Conservation (phyloP, 345 rosid genomes). For the Eutrema japonicum region DNA sequence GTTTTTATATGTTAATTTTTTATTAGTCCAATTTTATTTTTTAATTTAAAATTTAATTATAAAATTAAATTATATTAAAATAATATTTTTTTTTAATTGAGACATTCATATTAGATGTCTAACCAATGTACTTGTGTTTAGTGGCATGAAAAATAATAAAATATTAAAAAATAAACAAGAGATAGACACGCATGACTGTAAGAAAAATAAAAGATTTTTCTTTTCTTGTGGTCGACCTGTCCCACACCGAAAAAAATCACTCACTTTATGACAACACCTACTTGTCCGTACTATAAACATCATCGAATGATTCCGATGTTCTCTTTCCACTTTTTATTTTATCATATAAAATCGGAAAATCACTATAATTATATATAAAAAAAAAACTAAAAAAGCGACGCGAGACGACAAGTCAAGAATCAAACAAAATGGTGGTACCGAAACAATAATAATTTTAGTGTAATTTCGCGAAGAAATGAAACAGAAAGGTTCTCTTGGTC, state of each 20-base stretch:
- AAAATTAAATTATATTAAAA: too few relatives aligned
- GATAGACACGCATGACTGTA: constrained; percentile 25
- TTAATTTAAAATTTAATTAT: too few relatives aligned
- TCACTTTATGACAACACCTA: constrained; percentile 45
- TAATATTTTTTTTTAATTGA: too few relatives aligned
- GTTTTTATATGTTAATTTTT: too few relatives aligned
- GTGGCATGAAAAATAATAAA: not conserved
- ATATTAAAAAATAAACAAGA: not conserved
- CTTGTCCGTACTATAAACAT: constrained; percentile 60
- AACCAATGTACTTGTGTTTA: too few relatives aligned
- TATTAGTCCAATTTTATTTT: too few relatives aligned
- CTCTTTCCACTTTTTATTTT: constrained; percentile 5
- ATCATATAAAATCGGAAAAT: constrained; percentile 1
- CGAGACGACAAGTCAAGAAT: constrained; percentile 48
- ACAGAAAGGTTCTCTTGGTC: constrained; percentile 41
- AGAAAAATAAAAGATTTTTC: constrained; percentile 6
- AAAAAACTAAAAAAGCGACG: constrained; percentile 38
- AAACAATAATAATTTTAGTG: constrained; percentile 7
- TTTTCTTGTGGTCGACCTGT: constrained; percentile 38
- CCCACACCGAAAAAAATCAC: constrained; percentile 43
- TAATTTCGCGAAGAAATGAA: constrained; percentile 31
- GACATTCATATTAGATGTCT: too few relatives aligned
- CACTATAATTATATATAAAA: not conserved
- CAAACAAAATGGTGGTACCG: constrained; percentile 50
- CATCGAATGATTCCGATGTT: constrained; percentile 42